A percentile compares a stretch with the other conserved stretches of the same genome.
Evolutionary conservation across 441 rosid genomes (phyloP).

Genomic region (Capsella rubella): DNA sequence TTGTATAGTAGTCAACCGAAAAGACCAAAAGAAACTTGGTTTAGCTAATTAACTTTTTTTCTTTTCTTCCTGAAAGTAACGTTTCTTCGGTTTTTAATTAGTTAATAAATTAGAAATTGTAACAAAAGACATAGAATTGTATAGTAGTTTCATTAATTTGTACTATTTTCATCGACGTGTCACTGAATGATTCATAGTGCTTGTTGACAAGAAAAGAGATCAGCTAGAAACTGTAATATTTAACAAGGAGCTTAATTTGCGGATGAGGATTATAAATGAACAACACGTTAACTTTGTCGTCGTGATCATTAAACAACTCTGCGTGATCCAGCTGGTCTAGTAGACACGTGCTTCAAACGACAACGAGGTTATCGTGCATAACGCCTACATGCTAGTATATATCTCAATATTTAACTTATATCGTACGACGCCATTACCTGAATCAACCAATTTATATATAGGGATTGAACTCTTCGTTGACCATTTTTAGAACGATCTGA

Average conservation of each 20-base stretch:
- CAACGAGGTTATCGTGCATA: conserved; percentile 11
- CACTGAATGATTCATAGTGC: neutral
- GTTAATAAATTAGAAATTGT: neutral
- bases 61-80: neutral
- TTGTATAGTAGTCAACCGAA: neutral
- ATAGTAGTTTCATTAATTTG: neutral
- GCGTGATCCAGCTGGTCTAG: conserved; percentile 6
- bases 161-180: neutral
- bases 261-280: neutral
- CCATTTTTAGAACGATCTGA: conserved; percentile 12
- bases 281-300: conserved; percentile 13
- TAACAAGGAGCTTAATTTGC: conserved; percentile 15
- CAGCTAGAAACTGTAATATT: neutral
- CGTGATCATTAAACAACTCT: neutral
- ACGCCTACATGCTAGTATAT: neutral
- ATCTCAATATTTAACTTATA: neutral
- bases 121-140: neutral
- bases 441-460: neutral
- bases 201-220: neutral
- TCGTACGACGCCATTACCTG: neutral
- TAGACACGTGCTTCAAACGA: conserved; percentile 28
- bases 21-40: neutral
- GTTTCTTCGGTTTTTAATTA: neutral
- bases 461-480: conserved; percentile 16
- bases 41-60: neutral